Percentiles rank a stretch among this genome's conserved stretches.
Conservation (phyloP, 352 stramenopile species). For the Globisporangium heterothallicum region DNA sequence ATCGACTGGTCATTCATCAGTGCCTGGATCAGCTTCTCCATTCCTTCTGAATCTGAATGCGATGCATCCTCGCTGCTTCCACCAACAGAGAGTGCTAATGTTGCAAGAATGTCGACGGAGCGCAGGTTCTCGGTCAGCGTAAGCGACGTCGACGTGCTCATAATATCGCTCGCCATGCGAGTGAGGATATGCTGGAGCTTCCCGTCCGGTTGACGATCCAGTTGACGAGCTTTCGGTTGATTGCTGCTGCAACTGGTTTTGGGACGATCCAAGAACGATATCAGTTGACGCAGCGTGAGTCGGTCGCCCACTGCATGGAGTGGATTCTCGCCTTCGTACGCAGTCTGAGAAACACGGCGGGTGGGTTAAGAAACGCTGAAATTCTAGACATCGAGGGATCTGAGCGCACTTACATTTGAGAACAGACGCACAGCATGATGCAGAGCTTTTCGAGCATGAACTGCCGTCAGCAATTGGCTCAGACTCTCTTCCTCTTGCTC, state of each 20-base stretch:
- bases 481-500: constrained; percentile 58
- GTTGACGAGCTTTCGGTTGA: constrained; percentile 13
- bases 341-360: constrained; percentile 10
- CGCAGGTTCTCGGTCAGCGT: constrained; percentile 52
- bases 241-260: constrained; percentile 5
- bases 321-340: constrained; percentile 28
- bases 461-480: constrained; percentile 53
- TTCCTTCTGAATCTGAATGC: not conserved
- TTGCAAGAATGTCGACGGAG: constrained; percentile 46
- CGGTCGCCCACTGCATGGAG: constrained; percentile 58
- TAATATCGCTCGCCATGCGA: constrained; percentile 39
- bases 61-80: not conserved
- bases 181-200: constrained; percentile 64
- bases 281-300: constrained; percentile 61
- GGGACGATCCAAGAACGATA: constrained; percentile 35
- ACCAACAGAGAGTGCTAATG: constrained; percentile 48
- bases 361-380: too few relatives aligned
- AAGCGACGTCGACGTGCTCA: constrained; percentile 27
- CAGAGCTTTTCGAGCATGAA: constrained; percentile 63
- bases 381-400: too few relatives aligned
- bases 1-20: constrained; percentile 17
- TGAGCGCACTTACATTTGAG: constrained; percentile 22
- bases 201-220: constrained; percentile 19
- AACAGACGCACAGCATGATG: constrained; percentile 65
- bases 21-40: constrained; percentile 22